phyloP scores from a whole-genome alignment of 768 basidiomycete genomes.

The Pisolithus marmoratus region DNA sequence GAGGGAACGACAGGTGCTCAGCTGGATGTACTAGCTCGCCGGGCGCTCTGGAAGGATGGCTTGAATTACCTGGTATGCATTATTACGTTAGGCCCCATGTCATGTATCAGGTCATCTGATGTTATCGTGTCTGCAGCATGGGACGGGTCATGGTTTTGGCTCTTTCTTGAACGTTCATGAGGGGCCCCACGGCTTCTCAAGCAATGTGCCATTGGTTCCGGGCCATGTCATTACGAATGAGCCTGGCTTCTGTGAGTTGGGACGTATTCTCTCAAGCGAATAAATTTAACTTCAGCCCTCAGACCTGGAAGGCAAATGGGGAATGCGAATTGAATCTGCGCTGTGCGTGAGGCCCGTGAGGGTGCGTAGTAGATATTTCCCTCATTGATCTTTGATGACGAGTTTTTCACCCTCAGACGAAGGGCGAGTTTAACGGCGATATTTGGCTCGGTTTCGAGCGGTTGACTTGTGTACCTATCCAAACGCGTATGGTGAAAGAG shows the following conservation, averaged over 20 bases:
- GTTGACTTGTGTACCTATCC: constrained; percentile 90
- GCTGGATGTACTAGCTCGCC: constrained; percentile 86
- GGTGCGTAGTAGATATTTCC: constrained; percentile 12
- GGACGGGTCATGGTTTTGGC: constrained; percentile 88
- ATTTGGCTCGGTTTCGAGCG: constrained; percentile 90
- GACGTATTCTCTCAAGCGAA: constrained; percentile 11
- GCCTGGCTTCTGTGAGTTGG: constrained; percentile 77
- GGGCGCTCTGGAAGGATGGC: constrained; percentile 82
- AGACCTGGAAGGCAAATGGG: constrained; percentile 79
- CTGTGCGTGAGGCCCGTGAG: constrained; percentile 65
- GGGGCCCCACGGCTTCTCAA: constrained; percentile 76
- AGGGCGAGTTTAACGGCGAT: constrained; percentile 62
- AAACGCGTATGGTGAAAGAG: constrained; percentile 83
- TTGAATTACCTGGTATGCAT: constrained; percentile 66
- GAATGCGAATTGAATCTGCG: constrained; percentile 90
- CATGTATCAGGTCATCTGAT: constrained; percentile 10
- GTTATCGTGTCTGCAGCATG: constrained; percentile 50
- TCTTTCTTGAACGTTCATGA: constrained; percentile 84
- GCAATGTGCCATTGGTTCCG: constrained; percentile 60
- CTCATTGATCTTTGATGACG: constrained; percentile 4
- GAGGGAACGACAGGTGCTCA: constrained; percentile 80
- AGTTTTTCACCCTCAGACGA: constrained; percentile 43
- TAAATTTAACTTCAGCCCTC: constrained; percentile 8
- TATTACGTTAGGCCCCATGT: constrained; percentile 3
- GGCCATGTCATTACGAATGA: constrained; percentile 94